Evolutionary conservation across 208 protist species (phyloP).

Genomic region (Crithidia acanthocephali): DNA sequence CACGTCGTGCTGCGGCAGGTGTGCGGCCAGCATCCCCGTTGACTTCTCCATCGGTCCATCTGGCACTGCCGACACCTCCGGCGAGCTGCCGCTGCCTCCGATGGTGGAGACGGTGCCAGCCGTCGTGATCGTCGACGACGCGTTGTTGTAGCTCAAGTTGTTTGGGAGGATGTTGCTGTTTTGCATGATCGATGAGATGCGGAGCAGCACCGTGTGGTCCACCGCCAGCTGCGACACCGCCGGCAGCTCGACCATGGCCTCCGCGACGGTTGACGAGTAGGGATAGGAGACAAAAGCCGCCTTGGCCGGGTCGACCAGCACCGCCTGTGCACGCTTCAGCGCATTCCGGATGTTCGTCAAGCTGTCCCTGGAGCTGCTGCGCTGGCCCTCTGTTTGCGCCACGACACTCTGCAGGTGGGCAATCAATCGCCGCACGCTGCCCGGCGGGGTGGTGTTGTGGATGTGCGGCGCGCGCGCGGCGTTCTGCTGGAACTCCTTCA

Average conservation of each 20-base stretch:
- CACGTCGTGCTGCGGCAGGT: constrained; percentile 3
- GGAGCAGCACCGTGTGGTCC: constrained; percentile 8
- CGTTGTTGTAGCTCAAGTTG: constrained; percentile 8
- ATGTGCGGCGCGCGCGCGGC: constrained; percentile 1
- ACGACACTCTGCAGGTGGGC: constrained; percentile 5
- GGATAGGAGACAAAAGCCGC: constrained; percentile 15
- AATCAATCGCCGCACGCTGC: constrained; percentile 20
- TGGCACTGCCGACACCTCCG: constrained; percentile 8
- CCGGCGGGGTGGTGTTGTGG: neutral
- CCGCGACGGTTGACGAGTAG: neutral
- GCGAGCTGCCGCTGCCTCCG: constrained; percentile 17
- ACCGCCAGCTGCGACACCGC: constrained; percentile 1
- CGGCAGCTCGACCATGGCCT: constrained; percentile 8
- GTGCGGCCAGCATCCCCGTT: neutral
- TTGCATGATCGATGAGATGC: neutral
- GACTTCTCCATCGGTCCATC: constrained; percentile 12
- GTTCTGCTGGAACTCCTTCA: constrained; percentile 11
- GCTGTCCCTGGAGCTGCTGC: neutral
- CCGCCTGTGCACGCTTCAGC: constrained; percentile 15
- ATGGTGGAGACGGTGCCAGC: constrained; percentile 18
- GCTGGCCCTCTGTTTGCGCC: neutral
- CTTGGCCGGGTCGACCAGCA: constrained; percentile 16
- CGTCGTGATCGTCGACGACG: constrained; percentile 8
- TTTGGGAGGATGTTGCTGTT: neutral
- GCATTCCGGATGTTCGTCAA: constrained; percentile 15